phyloP scores from a whole-genome alignment of 352 stramenopile genomes.

The Plasmopara muralis region DNA sequence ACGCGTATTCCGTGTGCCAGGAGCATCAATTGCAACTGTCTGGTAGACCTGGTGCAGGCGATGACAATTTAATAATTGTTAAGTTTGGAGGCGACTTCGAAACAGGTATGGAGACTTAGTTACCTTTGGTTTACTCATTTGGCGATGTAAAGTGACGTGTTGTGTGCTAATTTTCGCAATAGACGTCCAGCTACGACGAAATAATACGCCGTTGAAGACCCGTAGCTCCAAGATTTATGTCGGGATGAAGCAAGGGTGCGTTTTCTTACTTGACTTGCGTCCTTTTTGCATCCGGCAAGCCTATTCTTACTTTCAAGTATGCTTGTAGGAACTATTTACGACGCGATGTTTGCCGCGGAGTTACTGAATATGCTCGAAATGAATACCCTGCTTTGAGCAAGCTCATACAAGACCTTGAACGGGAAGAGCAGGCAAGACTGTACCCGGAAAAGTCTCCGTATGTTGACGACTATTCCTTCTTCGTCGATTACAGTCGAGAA shows the following conservation, averaged over 20 bases:
- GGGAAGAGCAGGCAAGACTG: slow-evolving; percentile 43
- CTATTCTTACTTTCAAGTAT: not conserved
- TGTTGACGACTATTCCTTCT: slow-evolving; percentile 69
- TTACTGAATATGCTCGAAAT: slow-evolving; percentile 68
- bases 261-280: not conserved
- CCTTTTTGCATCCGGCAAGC: not conserved
- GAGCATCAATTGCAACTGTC: slow-evolving; percentile 61
- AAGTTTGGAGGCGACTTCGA: slow-evolving; percentile 77
- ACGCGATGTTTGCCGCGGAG: slow-evolving; percentile 68
- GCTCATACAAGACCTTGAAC: slow-evolving; percentile 58
- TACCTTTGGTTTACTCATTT: not conserved
- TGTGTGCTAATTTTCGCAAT: slow-evolving; percentile 2
- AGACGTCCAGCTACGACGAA: slow-evolving; percentile 63
- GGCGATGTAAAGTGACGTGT: not conserved
- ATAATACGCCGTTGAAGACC: slow-evolving; percentile 56
- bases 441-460: slow-evolving; percentile 53
- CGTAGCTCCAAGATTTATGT: slow-evolving; percentile 62
- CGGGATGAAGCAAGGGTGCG: slow-evolving; percentile 78
- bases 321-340: slow-evolving; percentile 47
- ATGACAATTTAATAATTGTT: slow-evolving; percentile 45
- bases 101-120: slow-evolving; percentile 35
- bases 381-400: slow-evolving; percentile 72
- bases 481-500: slow-evolving; percentile 42
- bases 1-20: slow-evolving; percentile 53
- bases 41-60: slow-evolving; percentile 31